Conservation (phyloP, 2,329 filamentous ascomycete species). For the Coleophoma crateriformis region DNA sequence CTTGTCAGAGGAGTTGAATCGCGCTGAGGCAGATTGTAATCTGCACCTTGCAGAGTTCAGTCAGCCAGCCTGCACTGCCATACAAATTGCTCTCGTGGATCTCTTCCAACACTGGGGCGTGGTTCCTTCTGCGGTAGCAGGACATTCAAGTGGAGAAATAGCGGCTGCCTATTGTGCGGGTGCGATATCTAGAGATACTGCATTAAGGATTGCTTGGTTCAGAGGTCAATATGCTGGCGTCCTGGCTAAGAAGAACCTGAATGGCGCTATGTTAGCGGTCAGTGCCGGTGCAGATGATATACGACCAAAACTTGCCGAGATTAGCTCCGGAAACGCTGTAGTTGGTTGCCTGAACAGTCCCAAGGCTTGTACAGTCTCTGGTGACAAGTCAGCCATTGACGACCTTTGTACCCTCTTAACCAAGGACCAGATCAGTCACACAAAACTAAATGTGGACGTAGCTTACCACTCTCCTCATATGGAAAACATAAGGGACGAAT, state of each 20-base stretch:
- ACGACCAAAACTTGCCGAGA: slow-evolving; percentile 10
- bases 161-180: slow-evolving; percentile 20
- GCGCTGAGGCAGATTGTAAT: neutral
- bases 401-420: neutral
- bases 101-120: slow-evolving; percentile 17
- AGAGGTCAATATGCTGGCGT: slow-evolving; percentile 4
- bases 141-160: slow-evolving; percentile 21
- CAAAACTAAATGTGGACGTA: slow-evolving; percentile 11
- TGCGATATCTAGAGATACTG: slow-evolving; percentile 14
- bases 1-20: slow-evolving; percentile 1
- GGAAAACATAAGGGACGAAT: slow-evolving; percentile 16
- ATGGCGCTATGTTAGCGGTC: slow-evolving; percentile 48
- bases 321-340: slow-evolving; percentile 7
- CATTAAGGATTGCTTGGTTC: slow-evolving; percentile 18
- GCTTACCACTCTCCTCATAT: slow-evolving; percentile 25
- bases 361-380: slow-evolving; percentile 13
- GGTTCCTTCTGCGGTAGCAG: slow-evolving; percentile 11
- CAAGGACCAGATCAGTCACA: slow-evolving; percentile 3
- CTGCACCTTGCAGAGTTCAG: neutral
- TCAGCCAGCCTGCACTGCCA: slow-evolving; percentile 27
- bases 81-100: slow-evolving; percentile 29
- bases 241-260: no score
- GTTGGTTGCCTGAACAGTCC: slow-evolving; percentile 20
- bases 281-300: slow-evolving; percentile 16
- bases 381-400: slow-evolving; percentile 7